Conservation (phyloP, 2,329 filamentous ascomycete species). For the Dryadomyces quercus-mongolicae region DNA sequence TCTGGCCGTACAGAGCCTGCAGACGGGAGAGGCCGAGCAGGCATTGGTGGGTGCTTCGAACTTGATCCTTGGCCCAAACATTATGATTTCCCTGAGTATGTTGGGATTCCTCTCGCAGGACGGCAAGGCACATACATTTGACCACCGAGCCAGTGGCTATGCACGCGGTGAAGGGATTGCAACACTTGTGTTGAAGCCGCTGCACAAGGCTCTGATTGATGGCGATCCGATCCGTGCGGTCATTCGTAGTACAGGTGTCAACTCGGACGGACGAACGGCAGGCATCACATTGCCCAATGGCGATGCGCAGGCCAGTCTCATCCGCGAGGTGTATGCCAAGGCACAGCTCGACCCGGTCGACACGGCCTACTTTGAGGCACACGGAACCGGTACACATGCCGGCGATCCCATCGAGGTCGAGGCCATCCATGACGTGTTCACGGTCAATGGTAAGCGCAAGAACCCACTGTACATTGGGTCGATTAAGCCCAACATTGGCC, state of each 20-base stretch:
- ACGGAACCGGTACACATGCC: constrained; percentile 23
- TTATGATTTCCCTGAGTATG: not conserved
- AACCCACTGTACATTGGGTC: constrained; percentile 18
- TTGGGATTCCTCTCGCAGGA: constrained; percentile 16
- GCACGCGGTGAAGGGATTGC: constrained; percentile 36
- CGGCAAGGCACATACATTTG: constrained; percentile 20
- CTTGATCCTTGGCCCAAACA: constrained; percentile 5
- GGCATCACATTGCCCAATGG: constrained; percentile 11
- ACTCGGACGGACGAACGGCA: constrained; percentile 11
- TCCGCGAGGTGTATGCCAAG: constrained; percentile 8
- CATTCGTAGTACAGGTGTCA: constrained; percentile 14
- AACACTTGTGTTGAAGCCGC: constrained; percentile 29
- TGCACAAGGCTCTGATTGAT: constrained; percentile 23
- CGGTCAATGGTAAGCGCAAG: not conserved
- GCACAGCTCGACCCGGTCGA: constrained; percentile 7
- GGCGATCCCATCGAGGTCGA: constrained; percentile 22
- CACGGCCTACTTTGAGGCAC: constrained; percentile 25
- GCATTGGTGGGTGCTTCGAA: not conserved
- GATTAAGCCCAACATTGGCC: constrained; percentile 29
- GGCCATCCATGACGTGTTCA: constrained; percentile 21
- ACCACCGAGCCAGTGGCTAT: constrained; percentile 33
- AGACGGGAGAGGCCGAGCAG: constrained; percentile 8
- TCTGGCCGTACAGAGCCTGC: constrained; percentile 19
- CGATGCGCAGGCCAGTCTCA: constrained; percentile 15
- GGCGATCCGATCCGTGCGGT: constrained; percentile 23